A percentile compares a stretch with the other conserved stretches of the same genome.
Evolutionary conservation across 2,329 filamentous ascomycete genomes (phyloP).

Genomic region (Lachnellula suecica): DNA sequence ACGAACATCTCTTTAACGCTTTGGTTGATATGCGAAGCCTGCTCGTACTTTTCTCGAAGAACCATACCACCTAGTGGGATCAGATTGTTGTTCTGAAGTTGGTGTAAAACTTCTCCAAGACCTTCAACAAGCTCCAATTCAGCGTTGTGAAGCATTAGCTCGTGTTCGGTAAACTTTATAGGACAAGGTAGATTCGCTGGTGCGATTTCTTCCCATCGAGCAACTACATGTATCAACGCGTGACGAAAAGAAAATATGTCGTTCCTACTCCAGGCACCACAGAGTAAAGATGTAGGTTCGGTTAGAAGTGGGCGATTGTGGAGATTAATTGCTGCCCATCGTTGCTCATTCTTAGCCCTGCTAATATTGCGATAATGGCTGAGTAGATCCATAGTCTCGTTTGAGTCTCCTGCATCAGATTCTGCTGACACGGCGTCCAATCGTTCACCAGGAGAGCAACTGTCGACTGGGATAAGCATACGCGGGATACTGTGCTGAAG

Average conservation of each 20-base stretch:
- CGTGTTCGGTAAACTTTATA: constrained; percentile 13
- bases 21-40: constrained; percentile 8
- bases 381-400: constrained; percentile 5
- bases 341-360: constrained; percentile 6
- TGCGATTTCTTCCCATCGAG: background rate
- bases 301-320: constrained; percentile 1
- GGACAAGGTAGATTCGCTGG: constrained; percentile 4
- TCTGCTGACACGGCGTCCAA: constrained; percentile 1
- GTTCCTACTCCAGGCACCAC: constrained; percentile 12
- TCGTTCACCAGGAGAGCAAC: background rate
- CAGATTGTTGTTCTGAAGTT: constrained; percentile 14
- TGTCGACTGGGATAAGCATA: constrained; percentile 11
- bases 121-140: constrained; percentile 16
- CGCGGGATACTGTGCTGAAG: constrained; percentile 12
- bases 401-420: background rate
- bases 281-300: constrained; percentile 10
- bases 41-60: constrained; percentile 12
- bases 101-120: constrained; percentile 11
- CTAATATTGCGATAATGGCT: constrained; percentile 11
- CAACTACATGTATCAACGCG: background rate
- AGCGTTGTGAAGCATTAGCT: constrained; percentile 11
- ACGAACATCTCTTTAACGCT: constrained; percentile 13
- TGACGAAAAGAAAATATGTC: constrained; percentile 11
- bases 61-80: constrained; percentile 15
- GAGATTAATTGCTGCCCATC: constrained; percentile 10